Evolutionary conservation across 1,139 yeast species (phyloP).

Genomic region (Groenewaldozyma sp.): DNA sequence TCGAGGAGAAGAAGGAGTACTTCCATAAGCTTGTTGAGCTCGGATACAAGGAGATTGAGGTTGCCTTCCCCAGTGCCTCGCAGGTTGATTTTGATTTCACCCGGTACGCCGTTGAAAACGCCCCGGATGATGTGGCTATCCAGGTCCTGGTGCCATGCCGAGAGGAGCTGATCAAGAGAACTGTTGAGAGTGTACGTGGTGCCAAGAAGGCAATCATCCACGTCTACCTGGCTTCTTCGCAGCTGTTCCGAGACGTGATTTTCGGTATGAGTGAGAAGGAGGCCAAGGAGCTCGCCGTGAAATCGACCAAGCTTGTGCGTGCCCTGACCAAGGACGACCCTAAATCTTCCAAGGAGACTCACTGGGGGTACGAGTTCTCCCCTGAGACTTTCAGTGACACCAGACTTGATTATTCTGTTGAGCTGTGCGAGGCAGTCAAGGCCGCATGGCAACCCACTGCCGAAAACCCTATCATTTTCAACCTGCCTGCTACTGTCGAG

Average conservation of each 20-base stretch:
- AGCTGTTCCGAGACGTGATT: conserved; percentile 82
- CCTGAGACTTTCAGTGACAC: conserved; percentile 95
- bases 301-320: conserved; percentile 71
- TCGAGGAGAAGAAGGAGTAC: conserved; percentile 80
- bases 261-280: conserved; percentile 79
- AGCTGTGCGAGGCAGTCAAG: conserved; percentile 92
- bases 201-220: conserved; percentile 88
- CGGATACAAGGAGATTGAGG: conserved; percentile 96
- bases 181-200: conserved; percentile 81
- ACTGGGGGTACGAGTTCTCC: conserved; percentile 87
- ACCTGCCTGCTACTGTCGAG: conserved; percentile 98
- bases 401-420: conserved; percentile 69
- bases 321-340: conserved; percentile 87
- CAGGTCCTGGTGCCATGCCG: conserved; percentile 91
- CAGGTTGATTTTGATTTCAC: conserved; percentile 96
- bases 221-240: conserved; percentile 86
- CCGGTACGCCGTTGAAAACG: conserved; percentile 80
- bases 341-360: conserved; percentile 47
- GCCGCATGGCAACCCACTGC: conserved; percentile 76
- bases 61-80: conserved; percentile 91
- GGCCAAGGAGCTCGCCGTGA: conserved; percentile 70
- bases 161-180: conserved; percentile 78
- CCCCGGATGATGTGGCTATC: conserved; percentile 87
- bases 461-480: conserved; percentile 83
- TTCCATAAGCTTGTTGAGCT: conserved; percentile 78